Conservation (phyloP, 2,329 filamentous ascomycete species). For the Hypomyces rosellus region DNA sequence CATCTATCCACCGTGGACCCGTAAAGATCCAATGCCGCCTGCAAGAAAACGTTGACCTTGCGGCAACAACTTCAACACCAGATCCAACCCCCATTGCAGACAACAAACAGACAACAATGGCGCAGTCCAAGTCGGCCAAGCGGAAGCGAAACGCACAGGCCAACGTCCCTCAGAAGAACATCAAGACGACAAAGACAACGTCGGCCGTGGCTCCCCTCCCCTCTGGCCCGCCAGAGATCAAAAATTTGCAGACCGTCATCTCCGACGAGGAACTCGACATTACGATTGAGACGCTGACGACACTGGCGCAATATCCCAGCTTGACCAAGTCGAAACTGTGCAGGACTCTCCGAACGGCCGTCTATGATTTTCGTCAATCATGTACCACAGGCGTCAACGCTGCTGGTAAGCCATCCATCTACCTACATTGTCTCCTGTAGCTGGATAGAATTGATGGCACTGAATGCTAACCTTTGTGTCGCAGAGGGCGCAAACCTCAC, state of each 20-base stretch:
- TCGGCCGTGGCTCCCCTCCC: constrained; percentile 27
- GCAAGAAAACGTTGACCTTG: too few species aligned
- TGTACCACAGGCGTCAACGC: constrained; percentile 61
- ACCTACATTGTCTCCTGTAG: background rate
- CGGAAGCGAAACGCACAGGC: constrained; percentile 36
- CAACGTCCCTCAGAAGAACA: constrained; percentile 30
- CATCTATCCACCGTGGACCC: too few species aligned
- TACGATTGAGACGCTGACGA: constrained; percentile 56
- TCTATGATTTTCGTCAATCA: constrained; percentile 63
- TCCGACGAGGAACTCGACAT: constrained; percentile 62
- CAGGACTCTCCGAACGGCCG: constrained; percentile 58
- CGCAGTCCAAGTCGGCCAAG: constrained; percentile 40
- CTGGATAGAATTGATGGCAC: background rate
- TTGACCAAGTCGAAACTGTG: constrained; percentile 64
- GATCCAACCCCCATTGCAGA: background rate
- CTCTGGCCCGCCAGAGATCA: constrained; percentile 36
- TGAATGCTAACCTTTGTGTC: constrained; percentile 2
- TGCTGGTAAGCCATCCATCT: constrained; percentile 30
- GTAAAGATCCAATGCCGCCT: too few species aligned
- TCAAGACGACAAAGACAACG: constrained; percentile 33
- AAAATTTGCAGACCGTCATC: constrained; percentile 47
- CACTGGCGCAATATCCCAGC: constrained; percentile 51
- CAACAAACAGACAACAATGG: constrained; percentile 24
- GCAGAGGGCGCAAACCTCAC: constrained; percentile 56
- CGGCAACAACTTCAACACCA: background rate